Evolutionary conservation across 164 flowering plant species (phyloP).

Genomic region (Nelumbo lutea): DNA sequence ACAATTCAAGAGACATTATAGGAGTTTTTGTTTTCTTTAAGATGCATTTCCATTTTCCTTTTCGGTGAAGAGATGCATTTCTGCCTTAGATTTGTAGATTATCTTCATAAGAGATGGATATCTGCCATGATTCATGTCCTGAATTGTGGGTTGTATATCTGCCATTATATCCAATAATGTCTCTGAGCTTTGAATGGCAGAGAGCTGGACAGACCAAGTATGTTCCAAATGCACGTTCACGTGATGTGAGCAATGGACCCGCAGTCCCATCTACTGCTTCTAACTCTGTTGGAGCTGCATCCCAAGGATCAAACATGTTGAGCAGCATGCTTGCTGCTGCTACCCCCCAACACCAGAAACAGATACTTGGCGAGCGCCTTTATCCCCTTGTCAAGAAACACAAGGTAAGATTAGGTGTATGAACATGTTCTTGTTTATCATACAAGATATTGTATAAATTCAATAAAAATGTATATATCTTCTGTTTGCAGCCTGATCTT

Average conservation of each 20-base stretch:
- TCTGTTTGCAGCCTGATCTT: constrained; percentile 55
- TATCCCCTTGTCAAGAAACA: constrained; percentile 63
- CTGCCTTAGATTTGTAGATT: too few relatives aligned
- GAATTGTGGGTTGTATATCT: neutral
- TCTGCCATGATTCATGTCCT: too few relatives aligned
- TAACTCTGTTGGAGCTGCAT: constrained; percentile 23
- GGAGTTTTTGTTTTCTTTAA: too few relatives aligned
- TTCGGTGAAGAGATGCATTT: too few relatives aligned
- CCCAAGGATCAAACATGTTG: constrained; percentile 45
- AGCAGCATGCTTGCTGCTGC: constrained; percentile 74
- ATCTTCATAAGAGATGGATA: too few relatives aligned
- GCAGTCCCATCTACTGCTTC: constrained; percentile 28
- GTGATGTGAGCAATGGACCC: constrained; percentile 38
- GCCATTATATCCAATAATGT: neutral
- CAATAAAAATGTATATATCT: neutral
- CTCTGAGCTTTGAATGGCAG: constrained; percentile 16
- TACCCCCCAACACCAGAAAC: constrained; percentile 66
- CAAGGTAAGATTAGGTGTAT: constrained; percentile 37
- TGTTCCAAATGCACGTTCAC: constrained; percentile 42
- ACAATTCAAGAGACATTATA: too few relatives aligned
- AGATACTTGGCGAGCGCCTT: constrained; percentile 74
- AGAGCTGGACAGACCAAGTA: constrained; percentile 38
- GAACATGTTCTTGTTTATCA: too few relatives aligned
- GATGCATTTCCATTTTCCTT: too few relatives aligned
- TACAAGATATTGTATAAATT: too few relatives aligned